Base-by-base conservation (phyloP, 768 basidiomycete genomes). In the Suillus sp. region DNA sequence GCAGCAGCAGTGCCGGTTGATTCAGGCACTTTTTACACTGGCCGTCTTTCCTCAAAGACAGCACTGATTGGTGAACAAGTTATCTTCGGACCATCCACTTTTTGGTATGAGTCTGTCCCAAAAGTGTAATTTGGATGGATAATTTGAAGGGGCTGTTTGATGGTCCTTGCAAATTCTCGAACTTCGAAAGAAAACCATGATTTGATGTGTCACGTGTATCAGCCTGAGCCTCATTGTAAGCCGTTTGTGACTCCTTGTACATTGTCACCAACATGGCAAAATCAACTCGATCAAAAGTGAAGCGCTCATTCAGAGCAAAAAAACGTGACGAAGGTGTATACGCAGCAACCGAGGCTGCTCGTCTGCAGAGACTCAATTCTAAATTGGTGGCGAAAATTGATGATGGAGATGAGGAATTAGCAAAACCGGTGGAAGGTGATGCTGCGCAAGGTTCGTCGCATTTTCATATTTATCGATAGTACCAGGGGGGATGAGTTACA, bases 261-360 rank as follows among this genome's bases (percentile, higher is more conserved):
- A 32, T 25, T 27, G 20, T 42, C 34, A 58, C 18, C 25, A 30
- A 66, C 34, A 93, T 95, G 92, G 92, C 90, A 48, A 95, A 95
- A 81, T 93, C 91, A 50, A 82, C 85, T 45, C 81, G 93, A 71
- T 92, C 91, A 8, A 95, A 95, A 78, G 82, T 84, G 55, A 95
- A 94, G 72, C 89, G 93, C 35, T 77, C 84, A 16, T 91, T 85
- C 75, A 89, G 92, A 67, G 80, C 87, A 16, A 88, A 90, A 69
- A 94, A 94, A 75, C 86, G 92, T 64, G 84, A 88, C 70, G 75
- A 77, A 50, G 88, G 91, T 60, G 83, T 90, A 60, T 94, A 91
- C 69, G 92, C 92, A 54, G 92, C 83, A 1, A 80, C 85, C 10
- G 88, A 91, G 65, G 91, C 92, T 22, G 92, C 89, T 45, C 88